Evolutionary conservation across 1,284 basidiomycete genomes (phyloP).

Genomic region (Trametes pubescens): DNA sequence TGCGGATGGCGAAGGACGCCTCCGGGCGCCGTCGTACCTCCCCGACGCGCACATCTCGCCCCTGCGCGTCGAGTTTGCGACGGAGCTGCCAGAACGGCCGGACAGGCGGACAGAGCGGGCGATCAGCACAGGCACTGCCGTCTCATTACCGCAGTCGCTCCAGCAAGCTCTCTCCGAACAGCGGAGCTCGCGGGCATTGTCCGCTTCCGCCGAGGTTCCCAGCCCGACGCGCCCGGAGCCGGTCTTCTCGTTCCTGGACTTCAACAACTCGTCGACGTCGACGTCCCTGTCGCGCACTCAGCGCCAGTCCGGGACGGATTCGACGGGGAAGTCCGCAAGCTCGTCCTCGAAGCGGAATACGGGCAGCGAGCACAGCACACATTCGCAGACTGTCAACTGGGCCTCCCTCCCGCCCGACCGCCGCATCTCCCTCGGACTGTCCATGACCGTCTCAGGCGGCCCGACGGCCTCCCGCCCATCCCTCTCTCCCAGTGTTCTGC

Average conservation of each 20-base stretch:
- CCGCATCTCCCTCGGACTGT: constrained; percentile 41
- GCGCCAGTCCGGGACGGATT: constrained; percentile 37
- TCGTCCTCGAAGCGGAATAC: constrained; percentile 36
- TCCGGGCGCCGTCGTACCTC: constrained; percentile 23
- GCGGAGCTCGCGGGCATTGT: constrained; percentile 6
- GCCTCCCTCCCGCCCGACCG: constrained; percentile 33
- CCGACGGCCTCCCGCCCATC: constrained; percentile 41
- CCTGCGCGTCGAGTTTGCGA: constrained; percentile 42
- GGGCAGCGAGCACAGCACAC: constrained; percentile 30
- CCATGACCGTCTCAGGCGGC: constrained; percentile 41
- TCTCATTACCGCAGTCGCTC: constrained; percentile 42
- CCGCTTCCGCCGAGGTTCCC: constrained; percentile 16
- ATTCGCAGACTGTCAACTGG: constrained; percentile 26
- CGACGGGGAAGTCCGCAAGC: constrained; percentile 36
- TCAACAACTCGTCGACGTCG: constrained; percentile 56
- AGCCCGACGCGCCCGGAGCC: constrained; percentile 35
- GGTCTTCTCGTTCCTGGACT: constrained; percentile 66
- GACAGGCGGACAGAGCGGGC: constrained; percentile 36
- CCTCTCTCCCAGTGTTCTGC: constrained; percentile 38
- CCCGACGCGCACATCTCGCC: constrained; percentile 34
- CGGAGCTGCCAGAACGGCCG: constrained; percentile 32
- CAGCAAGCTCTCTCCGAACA: constrained; percentile 34
- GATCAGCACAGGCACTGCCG: constrained; percentile 36
- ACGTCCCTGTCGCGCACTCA: constrained; percentile 37
- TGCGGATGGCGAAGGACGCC: constrained; percentile 9